Evolutionary conservation across 2,329 filamentous ascomycete species (phyloP).

Genomic region (Lasiodiplodia gonubiensis): DNA sequence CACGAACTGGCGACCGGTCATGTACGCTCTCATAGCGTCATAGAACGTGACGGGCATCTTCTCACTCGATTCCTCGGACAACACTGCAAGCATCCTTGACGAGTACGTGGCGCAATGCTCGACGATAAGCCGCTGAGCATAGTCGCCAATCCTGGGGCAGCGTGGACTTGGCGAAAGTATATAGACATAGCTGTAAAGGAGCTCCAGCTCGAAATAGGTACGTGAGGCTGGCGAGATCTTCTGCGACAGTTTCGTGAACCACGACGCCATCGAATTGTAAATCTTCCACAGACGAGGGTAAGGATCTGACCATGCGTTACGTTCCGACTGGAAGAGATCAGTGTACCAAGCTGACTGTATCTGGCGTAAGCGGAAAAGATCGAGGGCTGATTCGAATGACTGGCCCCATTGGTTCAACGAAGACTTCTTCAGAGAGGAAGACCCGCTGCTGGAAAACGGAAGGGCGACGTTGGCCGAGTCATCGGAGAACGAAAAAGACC

Average conservation of each 20-base stretch:
- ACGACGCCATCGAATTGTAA: constrained; percentile 77
- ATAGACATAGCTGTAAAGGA: constrained; percentile 90
- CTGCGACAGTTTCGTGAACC: constrained; percentile 77
- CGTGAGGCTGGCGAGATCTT: constrained; percentile 69
- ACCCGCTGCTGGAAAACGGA: constrained; percentile 58
- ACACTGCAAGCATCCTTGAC: constrained; percentile 71
- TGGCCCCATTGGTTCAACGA: constrained; percentile 60
- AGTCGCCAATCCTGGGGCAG: constrained; percentile 73
- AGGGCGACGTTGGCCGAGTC: constrained; percentile 83
- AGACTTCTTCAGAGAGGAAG: constrained; percentile 49
- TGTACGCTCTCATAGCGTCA: constrained; percentile 84
- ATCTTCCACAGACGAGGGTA: constrained; percentile 76
- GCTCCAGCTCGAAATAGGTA: constrained; percentile 82
- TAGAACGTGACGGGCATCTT: constrained; percentile 81
- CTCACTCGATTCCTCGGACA: constrained; percentile 59
- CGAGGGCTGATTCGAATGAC: constrained; percentile 71
- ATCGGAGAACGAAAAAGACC: constrained; percentile 92
- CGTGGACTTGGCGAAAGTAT: constrained; percentile 81
- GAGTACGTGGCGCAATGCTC: constrained; percentile 86
- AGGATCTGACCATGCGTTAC: constrained; percentile 70
- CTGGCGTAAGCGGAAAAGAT: constrained; percentile 82
- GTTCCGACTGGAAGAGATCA: constrained; percentile 79
- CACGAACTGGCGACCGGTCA: constrained; percentile 64
- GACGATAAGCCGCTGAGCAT: constrained; percentile 81
- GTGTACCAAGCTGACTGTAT: constrained; percentile 91